Base-by-base conservation (phyloP, 2,329 filamentous ascomycete species). In the Botrytis sinoallii region DNA sequence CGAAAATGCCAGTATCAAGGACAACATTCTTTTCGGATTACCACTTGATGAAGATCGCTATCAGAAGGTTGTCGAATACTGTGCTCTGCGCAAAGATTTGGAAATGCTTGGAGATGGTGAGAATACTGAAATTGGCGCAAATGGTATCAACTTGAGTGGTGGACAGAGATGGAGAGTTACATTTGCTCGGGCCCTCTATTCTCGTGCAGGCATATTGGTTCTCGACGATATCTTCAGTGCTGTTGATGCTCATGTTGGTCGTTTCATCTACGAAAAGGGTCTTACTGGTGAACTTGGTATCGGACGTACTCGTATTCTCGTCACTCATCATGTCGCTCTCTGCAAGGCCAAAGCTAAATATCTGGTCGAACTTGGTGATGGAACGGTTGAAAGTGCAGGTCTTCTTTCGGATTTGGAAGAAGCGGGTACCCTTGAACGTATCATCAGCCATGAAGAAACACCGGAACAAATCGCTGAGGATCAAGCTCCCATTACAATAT, bases 131-230 rank as follows among this genome's bases (percentile, higher is more conserved):
- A 93, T 97, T 70, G 93, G 93, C 18, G 92, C 92, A 4, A 95
- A 95, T 75, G 93, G 93, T 10, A 93, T 96, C 77, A 95, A 95
- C 77, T 84, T 97, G 10, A 94, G 91, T 75, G 93, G 94, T 75
- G 94, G 93, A 0, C 93, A 97, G 82, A 90, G 93, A 79, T 95
- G 93, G 92, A 88, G 93, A 70, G 87, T 96, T 46, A 93, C 92
- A 0, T 89, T 97, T 77, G 93, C 93, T 2, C 86, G 93, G 65
- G 93, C 93, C 0, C 85, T 96, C 29, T 96, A 96, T 81, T 95
- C 92, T 2, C 86, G 93, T 22, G 92, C 92, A 1, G 90, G 91
- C 0, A 90, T 94, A 75, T 84, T 97, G 8, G 84, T 96, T 29
- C 85, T 96, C 78, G 93, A 97, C 80, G 93, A 97, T 79, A 93